Evolutionary conservation across 345 rosid genomes (phyloP), one percentile per base, ranked within the genome.

Genomic region (Eucalyptus marginata): DNA sequence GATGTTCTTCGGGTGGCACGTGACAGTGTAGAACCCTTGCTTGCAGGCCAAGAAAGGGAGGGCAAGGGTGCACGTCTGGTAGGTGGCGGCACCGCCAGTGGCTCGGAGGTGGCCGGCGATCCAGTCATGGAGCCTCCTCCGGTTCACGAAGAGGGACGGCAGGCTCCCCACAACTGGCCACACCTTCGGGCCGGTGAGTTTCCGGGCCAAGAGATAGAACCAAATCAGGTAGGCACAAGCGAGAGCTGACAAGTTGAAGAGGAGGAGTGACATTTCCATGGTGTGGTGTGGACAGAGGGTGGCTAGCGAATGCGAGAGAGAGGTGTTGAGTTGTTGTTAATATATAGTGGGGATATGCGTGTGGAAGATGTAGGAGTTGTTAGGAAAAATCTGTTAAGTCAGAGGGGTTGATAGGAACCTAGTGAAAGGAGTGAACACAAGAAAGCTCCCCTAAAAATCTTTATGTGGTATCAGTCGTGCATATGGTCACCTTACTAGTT

Each of bases 1-100:
- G 31, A 97, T 90, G 93, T 97, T 97, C 89, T 94, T 96, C 1
- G 99, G 99, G 90, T 97, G 95, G 85, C 97, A 96, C 54, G 99
- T 97, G 87, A 96, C 99, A 0, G 99, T 97, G 87, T 91, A 96
- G 87, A 96, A 95, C n/a, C 99, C 98, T 89, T 95, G 97, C 89
- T 90, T 92, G 59, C 89, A 64, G 54, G 99, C 99, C 47, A 95
- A 81, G 92, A 94, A 97, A 86, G 99, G 99, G 50, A 97, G 88
- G 40, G 93, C 93, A 44, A 96, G 88, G 6, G 98, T 96, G 86
- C 95, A 93, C 1, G 99, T 97, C 90, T 97, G 99, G 91, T 96
- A 97, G 56, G 99, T 96, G 1, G 93, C 94, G 10, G 91, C 90
- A 3, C 94, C 97, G 5, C 98, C 97, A 0, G 95, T 92, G 43